Percentiles rank a stretch among this genome's conserved stretches.
These are phyloP conservation scores for Chalciporus chontae DNA, from an alignment of 768 basidiomycete genomes.

Conservation along the genomic window DNA sequence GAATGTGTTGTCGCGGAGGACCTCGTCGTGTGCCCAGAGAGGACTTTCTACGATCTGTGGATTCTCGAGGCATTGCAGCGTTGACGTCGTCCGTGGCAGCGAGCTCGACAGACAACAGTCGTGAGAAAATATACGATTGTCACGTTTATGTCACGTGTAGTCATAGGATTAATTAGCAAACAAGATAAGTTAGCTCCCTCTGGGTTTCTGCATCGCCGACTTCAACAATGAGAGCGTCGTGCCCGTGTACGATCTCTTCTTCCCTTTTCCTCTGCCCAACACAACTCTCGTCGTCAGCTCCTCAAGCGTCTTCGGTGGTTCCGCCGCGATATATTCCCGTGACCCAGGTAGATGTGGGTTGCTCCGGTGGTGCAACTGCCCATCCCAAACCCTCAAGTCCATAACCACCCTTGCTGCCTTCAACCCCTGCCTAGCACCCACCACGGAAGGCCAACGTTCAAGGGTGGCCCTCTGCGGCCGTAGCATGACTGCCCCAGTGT, in stretches of 20 bases:
- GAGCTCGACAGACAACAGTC: conserved; percentile 1
- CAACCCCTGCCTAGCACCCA: conserved; percentile 41
- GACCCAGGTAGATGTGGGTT: conserved; percentile 53
- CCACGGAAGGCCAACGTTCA: conserved; percentile 39
- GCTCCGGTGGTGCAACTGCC: conserved; percentile 29
- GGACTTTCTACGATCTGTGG: conserved; percentile 30
- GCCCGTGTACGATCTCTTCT: neutral
- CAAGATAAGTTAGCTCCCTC: no score
- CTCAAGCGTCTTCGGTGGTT: conserved; percentile 20
- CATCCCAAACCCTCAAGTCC: conserved; percentile 29
- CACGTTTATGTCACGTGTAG: no score
- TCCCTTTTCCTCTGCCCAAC: conserved; percentile 2
- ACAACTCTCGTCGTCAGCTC: conserved; percentile 16
- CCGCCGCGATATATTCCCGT: conserved; percentile 41
- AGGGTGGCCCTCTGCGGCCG: conserved; percentile 32
- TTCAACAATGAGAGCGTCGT: conserved; percentile 14
- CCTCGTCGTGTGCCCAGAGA: conserved; percentile 50
- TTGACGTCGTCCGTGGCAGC: conserved; percentile 7
- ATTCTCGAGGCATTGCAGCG: conserved; percentile 26
- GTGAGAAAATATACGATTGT: conserved; percentile 28
- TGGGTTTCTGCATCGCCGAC: conserved; percentile 17
- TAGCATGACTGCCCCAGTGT: conserved; percentile 29
- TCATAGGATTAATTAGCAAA: no score
- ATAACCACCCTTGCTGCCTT: conserved; percentile 34
- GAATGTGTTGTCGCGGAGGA: conserved; percentile 64